Evolutionary conservation across 257 asterid genomes (phyloP).

Genomic region (Ballota nigra): DNA sequence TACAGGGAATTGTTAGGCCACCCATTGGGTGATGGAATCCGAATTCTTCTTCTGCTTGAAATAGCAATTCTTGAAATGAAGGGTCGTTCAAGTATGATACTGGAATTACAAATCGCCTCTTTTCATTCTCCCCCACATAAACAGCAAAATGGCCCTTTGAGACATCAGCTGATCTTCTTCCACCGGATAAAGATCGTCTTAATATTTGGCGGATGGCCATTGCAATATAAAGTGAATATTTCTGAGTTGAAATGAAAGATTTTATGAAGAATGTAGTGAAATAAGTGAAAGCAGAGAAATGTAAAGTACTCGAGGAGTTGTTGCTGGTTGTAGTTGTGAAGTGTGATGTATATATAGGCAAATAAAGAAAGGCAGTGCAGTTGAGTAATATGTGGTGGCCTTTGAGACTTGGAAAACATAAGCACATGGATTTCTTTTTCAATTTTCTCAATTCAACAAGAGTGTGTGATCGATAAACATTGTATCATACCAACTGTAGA

Average conservation of each 20-base stretch:
- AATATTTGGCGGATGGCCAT: conserved; percentile 22
- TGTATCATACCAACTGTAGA: background rate
- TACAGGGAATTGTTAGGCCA: conserved; percentile 50
- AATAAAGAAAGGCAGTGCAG: background rate
- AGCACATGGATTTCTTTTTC: background rate
- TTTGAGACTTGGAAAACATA: background rate
- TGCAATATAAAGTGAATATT: background rate
- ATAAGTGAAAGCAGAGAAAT: background rate
- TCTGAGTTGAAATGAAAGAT: background rate
- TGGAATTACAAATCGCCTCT: conserved; percentile 18
- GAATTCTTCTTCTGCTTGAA: conserved; percentile 17
- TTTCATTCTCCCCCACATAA: conserved; percentile 12
- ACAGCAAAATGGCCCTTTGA: conserved; percentile 26
- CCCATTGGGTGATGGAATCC: conserved; percentile 28
- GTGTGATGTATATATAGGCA: background rate
- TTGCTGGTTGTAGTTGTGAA: background rate
- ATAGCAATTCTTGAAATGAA: background rate
- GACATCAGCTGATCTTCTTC: conserved; percentile 7
- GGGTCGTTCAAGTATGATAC: conserved; percentile 14
- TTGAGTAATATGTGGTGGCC: background rate
- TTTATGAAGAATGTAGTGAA: background rate
- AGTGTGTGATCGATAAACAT: background rate
- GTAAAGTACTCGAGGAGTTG: background rate
- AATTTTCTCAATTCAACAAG: background rate
- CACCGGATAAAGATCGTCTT: conserved; percentile 8